These are phyloP conservation scores for Candida tetrigidarum DNA, from an alignment of 1,139 yeast species.

Conservation along the genomic window DNA sequence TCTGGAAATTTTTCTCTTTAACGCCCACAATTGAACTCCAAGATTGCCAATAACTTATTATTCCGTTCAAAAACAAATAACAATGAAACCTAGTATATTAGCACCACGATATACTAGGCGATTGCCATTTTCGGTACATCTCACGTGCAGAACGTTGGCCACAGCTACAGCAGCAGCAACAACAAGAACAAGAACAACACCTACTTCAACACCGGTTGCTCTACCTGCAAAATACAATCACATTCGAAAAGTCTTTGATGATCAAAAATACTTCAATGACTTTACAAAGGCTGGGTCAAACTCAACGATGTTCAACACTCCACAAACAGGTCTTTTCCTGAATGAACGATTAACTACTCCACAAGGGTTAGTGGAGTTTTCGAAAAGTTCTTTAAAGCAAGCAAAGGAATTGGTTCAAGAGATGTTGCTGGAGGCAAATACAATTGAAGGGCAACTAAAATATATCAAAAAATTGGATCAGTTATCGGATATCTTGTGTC, in stretches of 20 bases:
- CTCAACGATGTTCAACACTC: conserved; percentile 15
- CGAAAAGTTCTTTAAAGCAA: conserved; percentile 59
- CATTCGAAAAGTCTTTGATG: conserved; percentile 48
- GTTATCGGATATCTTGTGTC: conserved; percentile 84
- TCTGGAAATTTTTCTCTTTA: neutral
- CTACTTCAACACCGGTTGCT: neutral
- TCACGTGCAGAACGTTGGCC: neutral
- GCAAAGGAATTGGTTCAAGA: conserved; percentile 66
- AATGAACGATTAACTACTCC: conserved; percentile 74
- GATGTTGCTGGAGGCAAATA: conserved; percentile 52
- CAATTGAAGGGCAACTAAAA: conserved; percentile 48
- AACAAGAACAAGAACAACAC: no score
- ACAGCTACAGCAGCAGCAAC: neutral
- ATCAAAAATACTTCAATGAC: conserved; percentile 41
- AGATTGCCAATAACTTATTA: neutral
- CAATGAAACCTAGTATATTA: conserved; percentile 9
- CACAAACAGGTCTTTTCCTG: conserved; percentile 67
- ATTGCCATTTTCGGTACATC: conserved; percentile 1
- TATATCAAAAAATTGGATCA: conserved; percentile 78
- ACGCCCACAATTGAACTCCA: neutral
- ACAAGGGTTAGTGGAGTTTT: conserved; percentile 69
- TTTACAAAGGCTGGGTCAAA: conserved; percentile 27
- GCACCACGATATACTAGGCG: conserved; percentile 8
- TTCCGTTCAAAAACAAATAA: no score
- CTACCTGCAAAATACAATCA: conserved; percentile 12